These are phyloP conservation scores for Trichoderma endophyticum DNA, from an alignment of 2,329 filamentous ascomycete genomes.

Conservation along the genomic window DNA sequence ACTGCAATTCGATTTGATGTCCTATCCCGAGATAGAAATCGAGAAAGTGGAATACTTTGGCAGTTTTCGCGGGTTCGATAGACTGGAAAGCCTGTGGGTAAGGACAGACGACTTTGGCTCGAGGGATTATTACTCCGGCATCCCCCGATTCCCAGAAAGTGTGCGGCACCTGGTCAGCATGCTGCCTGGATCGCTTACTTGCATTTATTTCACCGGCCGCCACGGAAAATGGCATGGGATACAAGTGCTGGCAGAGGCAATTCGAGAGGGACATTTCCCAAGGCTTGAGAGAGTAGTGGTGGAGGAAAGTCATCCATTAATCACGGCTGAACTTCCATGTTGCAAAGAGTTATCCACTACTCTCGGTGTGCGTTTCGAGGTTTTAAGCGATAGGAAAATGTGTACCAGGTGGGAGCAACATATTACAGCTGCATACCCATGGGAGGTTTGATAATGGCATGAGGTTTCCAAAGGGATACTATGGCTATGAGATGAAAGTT, in stretches of 20 bases:
- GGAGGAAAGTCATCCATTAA: not conserved
- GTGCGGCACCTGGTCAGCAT: not conserved
- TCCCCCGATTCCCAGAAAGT: not conserved
- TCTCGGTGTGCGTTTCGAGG: too few species aligned
- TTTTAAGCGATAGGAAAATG: too few species aligned
- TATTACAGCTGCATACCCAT: not conserved
- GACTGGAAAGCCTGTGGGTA: not conserved
- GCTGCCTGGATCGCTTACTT: not conserved
- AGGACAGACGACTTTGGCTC: too few species aligned
- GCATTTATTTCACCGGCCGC: not conserved
- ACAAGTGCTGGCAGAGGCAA: not conserved
- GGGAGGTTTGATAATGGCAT: too few species aligned
- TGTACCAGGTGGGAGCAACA: not conserved
- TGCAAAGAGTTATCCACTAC: too few species aligned
- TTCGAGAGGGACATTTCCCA: not conserved
- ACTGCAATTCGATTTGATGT: too few species aligned
- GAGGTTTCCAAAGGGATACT: not conserved
- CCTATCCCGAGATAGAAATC: too few species aligned
- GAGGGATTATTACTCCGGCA: too few species aligned
- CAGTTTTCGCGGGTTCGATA: not conserved
- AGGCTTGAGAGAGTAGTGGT: not conserved
- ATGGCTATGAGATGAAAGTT: not conserved
- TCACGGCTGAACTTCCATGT: too few species aligned
- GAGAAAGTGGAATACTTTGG: too few species aligned
- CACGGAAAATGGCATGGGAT: not conserved